Evolutionary conservation across 2,329 filamentous ascomycete genomes (phyloP), one percentile per base, ranked within the genome.

Genomic region (Beauveria bassiana): DNA sequence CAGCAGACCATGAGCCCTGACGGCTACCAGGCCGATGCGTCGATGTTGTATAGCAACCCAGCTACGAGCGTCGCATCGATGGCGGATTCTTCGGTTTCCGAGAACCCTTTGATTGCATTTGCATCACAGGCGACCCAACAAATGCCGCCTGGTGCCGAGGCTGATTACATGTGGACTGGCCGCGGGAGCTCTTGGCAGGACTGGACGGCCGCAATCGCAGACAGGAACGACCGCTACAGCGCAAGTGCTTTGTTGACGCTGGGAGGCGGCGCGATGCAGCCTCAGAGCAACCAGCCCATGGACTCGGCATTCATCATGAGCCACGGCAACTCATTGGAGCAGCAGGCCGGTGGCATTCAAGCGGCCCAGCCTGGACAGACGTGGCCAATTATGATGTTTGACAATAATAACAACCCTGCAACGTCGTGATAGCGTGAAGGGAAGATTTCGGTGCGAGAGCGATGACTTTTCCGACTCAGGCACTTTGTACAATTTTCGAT

Each of bases 191-290:
- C 79, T 0, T 84, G 81, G 81, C 76, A 81, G 18, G 78, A 83
- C 69, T 84, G 81, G 81, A 79, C 80, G 9, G 74, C 77, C 0
- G 79, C 80, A 59, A 78, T 84, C 31, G 75, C 77, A 40, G 77
- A 81, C 64, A 78, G 70, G 40, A 78, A 80, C 62, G 78, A 81
- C 50, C 74, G 78, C 26, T 82, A 78, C 68, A 78, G 77, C 63
- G 79, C 79, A 31, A 78, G 74, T 51, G 76, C 80, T 16, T 70
- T 83, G 14, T 70, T 83, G 64, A 79, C 76, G 1, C 71, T 83
- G 3, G 79, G 78, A 3, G 71, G 70, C 20, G 71, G 59, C 40
- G 60, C 67, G 43, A 65, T 68, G 45, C 55, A 20, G 8, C 34
- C 40, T 16, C 59, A 61, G 38, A 31, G 5, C 22, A n/a, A 54